Evolutionary conservation across 345 rosid species (phyloP).

Genomic region (Triadica sebifera): DNA sequence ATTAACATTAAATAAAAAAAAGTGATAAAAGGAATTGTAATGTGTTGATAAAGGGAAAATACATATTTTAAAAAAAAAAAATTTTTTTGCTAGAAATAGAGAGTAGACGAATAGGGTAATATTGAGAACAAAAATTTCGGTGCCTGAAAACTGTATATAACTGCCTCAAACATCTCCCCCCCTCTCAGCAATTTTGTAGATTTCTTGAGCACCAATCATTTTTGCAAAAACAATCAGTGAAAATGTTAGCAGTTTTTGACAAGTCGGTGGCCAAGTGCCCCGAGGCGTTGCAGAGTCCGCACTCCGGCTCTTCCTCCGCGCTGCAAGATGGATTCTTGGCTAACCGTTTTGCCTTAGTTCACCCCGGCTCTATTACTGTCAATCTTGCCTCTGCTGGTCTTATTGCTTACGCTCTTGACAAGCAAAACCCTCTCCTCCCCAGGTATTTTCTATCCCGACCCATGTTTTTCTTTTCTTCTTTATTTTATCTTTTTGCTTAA

Average conservation of each 20-base stretch:
- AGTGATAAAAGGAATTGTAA: too few relatives aligned
- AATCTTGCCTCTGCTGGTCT: conserved; percentile 75
- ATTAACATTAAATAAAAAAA: too few relatives aligned
- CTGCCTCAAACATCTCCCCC: not conserved
- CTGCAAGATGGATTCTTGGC: conserved; percentile 67
- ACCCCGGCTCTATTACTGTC: conserved; percentile 61
- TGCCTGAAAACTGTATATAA: not conserved
- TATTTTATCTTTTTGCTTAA: not conserved
- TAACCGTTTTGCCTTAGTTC: conserved; percentile 48
- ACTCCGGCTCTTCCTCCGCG: conserved; percentile 46
- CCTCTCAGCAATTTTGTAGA: too few relatives aligned
- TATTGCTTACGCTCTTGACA: conserved; percentile 66
- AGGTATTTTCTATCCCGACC: conserved; percentile 36
- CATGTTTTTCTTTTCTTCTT: too few relatives aligned
- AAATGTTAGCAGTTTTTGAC: conserved; percentile 88
- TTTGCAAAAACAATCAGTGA: not conserved
- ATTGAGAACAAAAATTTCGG: not conserved
- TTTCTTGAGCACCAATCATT: not conserved
- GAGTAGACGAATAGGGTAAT: too few relatives aligned
- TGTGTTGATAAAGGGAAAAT: too few relatives aligned
- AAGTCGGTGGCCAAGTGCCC: conserved; percentile 83
- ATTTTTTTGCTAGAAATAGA: too few relatives aligned
- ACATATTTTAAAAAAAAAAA: too few relatives aligned
- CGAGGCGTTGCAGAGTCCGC: conserved; percentile 61
- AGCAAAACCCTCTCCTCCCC: conserved; percentile 86